Base-by-base conservation (phyloP, 352 stramenopile genomes). In the Phytophthora aleatoria region DNA sequence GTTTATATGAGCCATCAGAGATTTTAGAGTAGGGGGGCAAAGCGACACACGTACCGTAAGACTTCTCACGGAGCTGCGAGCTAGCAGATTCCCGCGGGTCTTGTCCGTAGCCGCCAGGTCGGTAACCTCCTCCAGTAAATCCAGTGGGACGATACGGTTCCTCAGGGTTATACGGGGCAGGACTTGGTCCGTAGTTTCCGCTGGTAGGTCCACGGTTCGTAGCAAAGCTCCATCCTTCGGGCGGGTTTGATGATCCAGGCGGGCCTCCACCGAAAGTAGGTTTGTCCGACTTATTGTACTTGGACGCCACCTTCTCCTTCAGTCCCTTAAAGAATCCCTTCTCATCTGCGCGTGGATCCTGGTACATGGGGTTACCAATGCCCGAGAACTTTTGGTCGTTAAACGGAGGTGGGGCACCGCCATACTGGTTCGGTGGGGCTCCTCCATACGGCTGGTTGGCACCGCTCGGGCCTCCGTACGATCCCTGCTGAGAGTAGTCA, bases 281-380 rank as follows among this genome's bases (percentile, higher is more conserved):
- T 24, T 81, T 77, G 38, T 95, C 86, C 5, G 76, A 76, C 68
- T 86, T 90, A 15, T 69, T 71, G 67, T 93, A 95, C 59, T 87
- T 91, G 38, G 84, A 93, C 20, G 83, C 79, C 11, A 87, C 81
- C 60, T 91, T 95, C 43, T 96, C 88, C 61, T 94, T 94, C 30
- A 96, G 55, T 11, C 86, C 84, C 57, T 90, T 89, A 61, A 96
- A 91, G 53, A 96, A 94, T 5, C 86, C 88, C 71, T 96, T 96
- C 31, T 92, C 84, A 63, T 96, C 84, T 10, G 69, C 69, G 63
- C 85, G 76, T 30, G 94, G 90, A 69, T 98, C 94, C 50, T 93
- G 79, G 67, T 97, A 98, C 83, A 97, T 96, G 6, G 95, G 93
- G 69, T 98, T 98, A 28, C 95, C 95, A 76, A 98, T 97, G 30